Evolutionary conservation across 441 rosid genomes (phyloP).

Genomic region (Populus tomentosa): DNA sequence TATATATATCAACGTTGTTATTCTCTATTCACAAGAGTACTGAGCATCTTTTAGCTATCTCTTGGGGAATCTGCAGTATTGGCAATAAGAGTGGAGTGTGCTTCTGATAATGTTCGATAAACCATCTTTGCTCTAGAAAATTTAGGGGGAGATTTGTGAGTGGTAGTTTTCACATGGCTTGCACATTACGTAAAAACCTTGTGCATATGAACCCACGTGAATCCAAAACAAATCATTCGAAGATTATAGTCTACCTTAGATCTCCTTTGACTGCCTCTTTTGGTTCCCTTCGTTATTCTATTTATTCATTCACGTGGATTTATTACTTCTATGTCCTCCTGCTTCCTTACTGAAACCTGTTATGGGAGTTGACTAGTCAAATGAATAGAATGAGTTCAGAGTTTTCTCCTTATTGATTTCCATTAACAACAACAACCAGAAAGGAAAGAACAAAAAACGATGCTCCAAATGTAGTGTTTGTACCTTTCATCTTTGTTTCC

Average conservation of each 20-base stretch:
- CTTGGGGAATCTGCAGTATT: neutral
- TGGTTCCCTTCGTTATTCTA: neutral
- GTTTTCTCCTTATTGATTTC: neutral
- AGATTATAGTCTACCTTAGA: neutral
- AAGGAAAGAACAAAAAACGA: too few relatives aligned
- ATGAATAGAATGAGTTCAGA: too few relatives aligned
- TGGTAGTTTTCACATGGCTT: conserved; percentile 7
- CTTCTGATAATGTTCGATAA: neutral
- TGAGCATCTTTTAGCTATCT: neutral
- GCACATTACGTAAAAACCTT: neutral
- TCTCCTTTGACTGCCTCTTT: neutral
- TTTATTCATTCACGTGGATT: too few relatives aligned
- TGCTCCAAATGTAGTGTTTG: neutral
- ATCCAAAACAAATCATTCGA: conserved; percentile 7
- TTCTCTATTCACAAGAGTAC: neutral
- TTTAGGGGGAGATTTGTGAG: neutral
- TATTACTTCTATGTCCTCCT: too few relatives aligned
- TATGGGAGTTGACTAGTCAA: too few relatives aligned
- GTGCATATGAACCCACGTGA: conserved; percentile 20
- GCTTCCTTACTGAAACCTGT: too few relatives aligned
- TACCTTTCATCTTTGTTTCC: neutral
- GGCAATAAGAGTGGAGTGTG: neutral
- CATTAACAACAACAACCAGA: neutral
- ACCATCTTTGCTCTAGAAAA: neutral
- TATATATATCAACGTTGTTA: neutral